Evolutionary conservation across 2,329 filamentous ascomycete genomes (phyloP), one percentile per base, ranked within the genome.

Genomic region (Amylocarpus encephaloides): DNA sequence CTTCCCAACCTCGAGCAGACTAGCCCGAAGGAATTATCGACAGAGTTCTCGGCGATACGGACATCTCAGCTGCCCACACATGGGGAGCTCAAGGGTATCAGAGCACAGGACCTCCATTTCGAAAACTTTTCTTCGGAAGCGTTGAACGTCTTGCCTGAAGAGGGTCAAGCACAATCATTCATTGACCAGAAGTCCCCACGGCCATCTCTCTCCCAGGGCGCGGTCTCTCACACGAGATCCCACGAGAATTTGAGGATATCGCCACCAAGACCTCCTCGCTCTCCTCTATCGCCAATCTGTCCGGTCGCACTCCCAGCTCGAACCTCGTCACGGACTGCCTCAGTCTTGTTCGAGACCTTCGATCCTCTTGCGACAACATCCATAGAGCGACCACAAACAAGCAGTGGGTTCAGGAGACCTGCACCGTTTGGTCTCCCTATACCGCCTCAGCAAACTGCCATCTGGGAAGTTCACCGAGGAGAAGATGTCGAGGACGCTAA

Each of bases 251-350:
- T 67, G 4, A 54, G 58, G 45, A 50, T 48, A 40, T 68, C 71
- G 15, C 73, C 76, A 13, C 73, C 74, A 33, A 74, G 75, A 15
- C 75, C 76, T 35, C 73, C 75, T 11, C 70, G 76, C 48, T 76
- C 75, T 11, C 73, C 64, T 19, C 48, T 73, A 11, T 66, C 60
- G 16, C 65, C 66, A 53, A 56, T 66, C 46, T 59, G 63, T 13
- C 69, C 73, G 2, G 71, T 75, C 2, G 64, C 73, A 11, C 71
- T 74, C 3, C 79, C 77, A 5, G 73, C 75, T 3, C 74, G 79
- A 18, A 67, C 74, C 18, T 82, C 79, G 0, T 83, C 80, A 57
- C 75, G 79, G 34, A 62, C 57, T 11, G 66, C 72, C 12, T 77
- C 73, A 7, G 59, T 68, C 16, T 67, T 67, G n/a, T 69, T 71